Conservation (phyloP, 306 rosid species). For the Cucumis hystrix region DNA sequence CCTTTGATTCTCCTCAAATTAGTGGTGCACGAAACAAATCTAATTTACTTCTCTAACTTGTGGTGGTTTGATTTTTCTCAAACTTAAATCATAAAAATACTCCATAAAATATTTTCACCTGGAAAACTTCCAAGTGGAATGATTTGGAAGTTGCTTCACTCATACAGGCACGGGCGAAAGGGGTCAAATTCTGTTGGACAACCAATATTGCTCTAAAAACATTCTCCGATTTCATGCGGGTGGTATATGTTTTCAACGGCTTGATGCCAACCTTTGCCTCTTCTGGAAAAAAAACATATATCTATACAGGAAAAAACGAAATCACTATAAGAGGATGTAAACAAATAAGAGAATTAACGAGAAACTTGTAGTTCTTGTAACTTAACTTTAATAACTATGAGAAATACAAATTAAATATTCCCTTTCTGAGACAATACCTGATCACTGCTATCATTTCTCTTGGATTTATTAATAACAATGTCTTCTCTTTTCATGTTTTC, state of each 20-base stretch:
- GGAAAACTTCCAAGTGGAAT: slow-evolving; percentile 60
- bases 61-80: not conserved
- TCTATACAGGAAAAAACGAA: slow-evolving; percentile 12
- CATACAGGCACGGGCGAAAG: slow-evolving; percentile 30
- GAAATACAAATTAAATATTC: not conserved
- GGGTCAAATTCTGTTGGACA: slow-evolving; percentile 47
- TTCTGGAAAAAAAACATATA: slow-evolving; percentile 65
- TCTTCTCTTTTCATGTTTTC: slow-evolving; percentile 63
- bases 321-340: not conserved
- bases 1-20: not conserved
- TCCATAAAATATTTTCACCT: slow-evolving; percentile 28
- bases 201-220: slow-evolving; percentile 57
- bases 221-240: slow-evolving; percentile 58
- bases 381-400: not conserved
- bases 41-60: not conserved
- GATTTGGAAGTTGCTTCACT: slow-evolving; percentile 35
- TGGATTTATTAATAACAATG: slow-evolving; percentile 47
- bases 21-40: not conserved
- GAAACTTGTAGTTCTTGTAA: not conserved
- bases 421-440: slow-evolving; percentile 18
- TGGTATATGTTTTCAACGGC: slow-evolving; percentile 41
- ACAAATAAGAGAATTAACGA: not conserved
- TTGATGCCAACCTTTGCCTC: slow-evolving; percentile 50
- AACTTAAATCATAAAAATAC: not conserved
- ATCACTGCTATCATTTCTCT: slow-evolving; percentile 31